Conservation (phyloP, 352 stramenopile species). For the Pythium plurisporium region DNA sequence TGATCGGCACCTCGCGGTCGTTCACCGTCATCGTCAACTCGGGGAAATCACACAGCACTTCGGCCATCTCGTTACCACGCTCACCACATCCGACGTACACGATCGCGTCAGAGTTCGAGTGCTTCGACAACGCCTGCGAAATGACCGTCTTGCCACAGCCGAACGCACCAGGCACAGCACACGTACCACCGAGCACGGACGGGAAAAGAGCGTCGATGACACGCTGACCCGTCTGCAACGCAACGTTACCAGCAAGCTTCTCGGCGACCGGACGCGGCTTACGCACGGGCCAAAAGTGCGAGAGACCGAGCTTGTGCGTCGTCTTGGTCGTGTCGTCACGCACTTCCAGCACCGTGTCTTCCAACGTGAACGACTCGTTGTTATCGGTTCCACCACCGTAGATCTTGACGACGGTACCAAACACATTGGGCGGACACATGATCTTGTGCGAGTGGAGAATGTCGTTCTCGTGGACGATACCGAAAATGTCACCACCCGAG, state of each 20-base stretch:
- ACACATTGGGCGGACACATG: constrained; percentile 98
- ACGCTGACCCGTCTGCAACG: constrained; percentile 97
- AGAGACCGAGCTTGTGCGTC: constrained; percentile 94
- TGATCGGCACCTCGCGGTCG: constrained; percentile 97
- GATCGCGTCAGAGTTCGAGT: constrained; percentile 98
- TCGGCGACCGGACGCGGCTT: constrained; percentile 96
- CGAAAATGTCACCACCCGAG: constrained; percentile 97
- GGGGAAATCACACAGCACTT: constrained; percentile 99
- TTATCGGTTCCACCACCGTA: constrained; percentile 95
- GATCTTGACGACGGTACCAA: constrained; percentile 98
- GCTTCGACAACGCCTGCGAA: constrained; percentile 99
- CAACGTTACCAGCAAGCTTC: constrained; percentile 97
- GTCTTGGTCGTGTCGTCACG: constrained; percentile 94
- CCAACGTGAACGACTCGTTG: constrained; percentile 95
- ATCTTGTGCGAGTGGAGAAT: constrained; percentile 99
- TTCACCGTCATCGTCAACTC: constrained; percentile 99
- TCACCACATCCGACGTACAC: constrained; percentile 99
- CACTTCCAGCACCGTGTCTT: constrained; percentile 98
- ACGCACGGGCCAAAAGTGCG: constrained; percentile 98
- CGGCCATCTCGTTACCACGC: constrained; percentile 99
- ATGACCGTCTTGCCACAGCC: constrained; percentile 99
- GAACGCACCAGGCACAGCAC: constrained; percentile 98
- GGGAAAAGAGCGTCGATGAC: constrained; percentile 99
- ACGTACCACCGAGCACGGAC: constrained; percentile 98
- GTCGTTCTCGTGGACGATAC: constrained; percentile 98